Conservation (phyloP, 257 asterid species). For the Solanum peruvianum region DNA sequence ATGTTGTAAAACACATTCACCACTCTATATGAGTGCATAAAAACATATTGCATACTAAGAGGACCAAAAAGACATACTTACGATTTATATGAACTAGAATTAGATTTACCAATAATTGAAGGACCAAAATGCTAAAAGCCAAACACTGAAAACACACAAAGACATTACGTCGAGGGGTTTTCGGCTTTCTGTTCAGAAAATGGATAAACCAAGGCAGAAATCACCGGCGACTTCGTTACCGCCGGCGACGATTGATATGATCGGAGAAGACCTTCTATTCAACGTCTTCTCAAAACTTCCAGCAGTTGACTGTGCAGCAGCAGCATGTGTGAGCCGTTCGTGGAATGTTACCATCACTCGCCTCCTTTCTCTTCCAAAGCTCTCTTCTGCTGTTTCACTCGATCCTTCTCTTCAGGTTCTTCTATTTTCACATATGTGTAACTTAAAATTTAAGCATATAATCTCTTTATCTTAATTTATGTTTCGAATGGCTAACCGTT, state of each 20-base stretch:
- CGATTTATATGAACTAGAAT: background rate
- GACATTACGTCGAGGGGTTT: background rate
- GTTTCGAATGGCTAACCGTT: background rate
- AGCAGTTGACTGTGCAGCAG: constrained; percentile 56
- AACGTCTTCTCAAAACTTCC: constrained; percentile 57
- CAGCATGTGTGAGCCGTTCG: constrained; percentile 74
- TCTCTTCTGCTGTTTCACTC: constrained; percentile 57
- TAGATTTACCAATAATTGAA: background rate
- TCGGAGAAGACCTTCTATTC: constrained; percentile 57
- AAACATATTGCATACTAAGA: background rate
- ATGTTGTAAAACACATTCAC: too few relatives aligned
- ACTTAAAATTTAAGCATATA: background rate
- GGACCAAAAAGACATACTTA: background rate
- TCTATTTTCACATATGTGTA: background rate
- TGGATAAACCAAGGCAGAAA: background rate
- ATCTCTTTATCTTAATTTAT: background rate
- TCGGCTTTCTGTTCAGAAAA: background rate
- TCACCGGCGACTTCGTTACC: background rate
- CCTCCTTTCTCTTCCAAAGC: constrained; percentile 55
- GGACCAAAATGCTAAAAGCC: background rate
- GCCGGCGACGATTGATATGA: constrained; percentile 22
- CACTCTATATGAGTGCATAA: too few relatives aligned
- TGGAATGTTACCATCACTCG: constrained; percentile 59
- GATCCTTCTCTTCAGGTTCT: background rate
- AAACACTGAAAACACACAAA: background rate